Evolutionary conservation across 2,329 filamentous ascomycete species (phyloP).

Genomic region (Bimuria novae-zelandiae): DNA sequence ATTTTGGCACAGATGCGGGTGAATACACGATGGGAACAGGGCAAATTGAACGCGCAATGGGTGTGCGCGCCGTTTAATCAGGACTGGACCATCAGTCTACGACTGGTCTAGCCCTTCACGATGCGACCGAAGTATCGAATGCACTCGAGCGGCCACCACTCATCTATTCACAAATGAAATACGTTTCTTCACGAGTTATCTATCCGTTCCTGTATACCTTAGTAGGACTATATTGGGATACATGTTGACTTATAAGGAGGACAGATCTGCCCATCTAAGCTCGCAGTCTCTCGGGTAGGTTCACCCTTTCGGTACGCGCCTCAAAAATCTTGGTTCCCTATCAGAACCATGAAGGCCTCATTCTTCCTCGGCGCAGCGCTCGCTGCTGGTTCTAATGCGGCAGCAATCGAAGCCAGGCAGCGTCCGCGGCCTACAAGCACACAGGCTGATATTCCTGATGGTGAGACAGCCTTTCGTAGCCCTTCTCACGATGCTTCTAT

Average conservation of each 20-base stretch:
- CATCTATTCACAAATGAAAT: constrained; percentile 41
- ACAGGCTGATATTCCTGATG: constrained; percentile 20
- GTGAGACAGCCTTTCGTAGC: no score
- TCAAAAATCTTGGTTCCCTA: constrained; percentile 2
- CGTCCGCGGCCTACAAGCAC: constrained; percentile 4
- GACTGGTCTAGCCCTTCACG: constrained; percentile 22
- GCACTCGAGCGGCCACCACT: constrained; percentile 21
- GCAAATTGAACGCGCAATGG: constrained; percentile 5
- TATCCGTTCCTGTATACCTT: background rate
- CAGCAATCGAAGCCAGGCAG: constrained; percentile 29
- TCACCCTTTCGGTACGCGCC: background rate
- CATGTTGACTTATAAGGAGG: background rate
- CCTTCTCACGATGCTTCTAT: no score
- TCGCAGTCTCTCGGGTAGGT: background rate
- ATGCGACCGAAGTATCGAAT: constrained; percentile 17
- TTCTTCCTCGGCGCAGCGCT: constrained; percentile 28
- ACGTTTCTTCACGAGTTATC: constrained; percentile 11
- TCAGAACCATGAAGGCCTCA: constrained; percentile 29
- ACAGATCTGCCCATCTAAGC: background rate
- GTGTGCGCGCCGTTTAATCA: constrained; percentile 11
- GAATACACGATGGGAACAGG: constrained; percentile 10
- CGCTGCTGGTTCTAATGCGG: constrained; percentile 27
- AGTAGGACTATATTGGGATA: background rate
- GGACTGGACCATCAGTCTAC: constrained; percentile 10
- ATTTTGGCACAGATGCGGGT: constrained; percentile 22